Conservation (phyloP, 305 asterid genomes). For the Fraxinus velutina region DNA sequence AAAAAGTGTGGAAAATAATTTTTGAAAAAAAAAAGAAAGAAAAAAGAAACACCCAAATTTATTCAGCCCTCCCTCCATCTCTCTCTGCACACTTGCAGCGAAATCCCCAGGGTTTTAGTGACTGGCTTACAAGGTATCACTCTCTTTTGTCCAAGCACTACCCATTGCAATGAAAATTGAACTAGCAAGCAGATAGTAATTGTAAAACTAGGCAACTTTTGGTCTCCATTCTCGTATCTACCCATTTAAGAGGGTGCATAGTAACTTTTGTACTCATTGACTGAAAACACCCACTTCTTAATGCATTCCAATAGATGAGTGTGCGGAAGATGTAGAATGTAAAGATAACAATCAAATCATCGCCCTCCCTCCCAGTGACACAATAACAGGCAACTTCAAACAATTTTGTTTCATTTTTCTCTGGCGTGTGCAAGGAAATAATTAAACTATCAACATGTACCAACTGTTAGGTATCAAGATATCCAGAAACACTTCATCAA, state of each 20-base stretch:
- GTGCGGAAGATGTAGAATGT: neutral
- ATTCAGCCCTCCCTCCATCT: neutral
- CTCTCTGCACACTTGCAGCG: neutral
- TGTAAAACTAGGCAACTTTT: neutral
- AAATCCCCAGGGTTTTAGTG: neutral
- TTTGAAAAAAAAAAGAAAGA: neutral
- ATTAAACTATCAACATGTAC: neutral
- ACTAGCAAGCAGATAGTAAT: neutral
- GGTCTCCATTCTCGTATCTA: neutral
- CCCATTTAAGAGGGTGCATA: neutral
- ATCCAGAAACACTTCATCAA: neutral
- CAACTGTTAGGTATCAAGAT: neutral
- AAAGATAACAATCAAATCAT: neutral
- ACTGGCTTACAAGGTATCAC: neutral
- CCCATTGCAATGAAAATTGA: neutral
- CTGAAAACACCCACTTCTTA: neutral
- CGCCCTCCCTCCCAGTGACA: neutral
- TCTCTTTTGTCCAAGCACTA: neutral
- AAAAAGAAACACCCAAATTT: neutral
- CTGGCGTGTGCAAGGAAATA: neutral
- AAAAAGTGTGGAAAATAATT: neutral
- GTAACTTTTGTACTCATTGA: neutral
- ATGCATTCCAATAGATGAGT: neutral
- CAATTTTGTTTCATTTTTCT: neutral
- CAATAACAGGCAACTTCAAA: neutral